A percentile compares a stretch with the other conserved stretches of the same genome.
Evolutionary conservation across 1,139 yeast species (phyloP).

Genomic region (Taphrina deformans): DNA sequence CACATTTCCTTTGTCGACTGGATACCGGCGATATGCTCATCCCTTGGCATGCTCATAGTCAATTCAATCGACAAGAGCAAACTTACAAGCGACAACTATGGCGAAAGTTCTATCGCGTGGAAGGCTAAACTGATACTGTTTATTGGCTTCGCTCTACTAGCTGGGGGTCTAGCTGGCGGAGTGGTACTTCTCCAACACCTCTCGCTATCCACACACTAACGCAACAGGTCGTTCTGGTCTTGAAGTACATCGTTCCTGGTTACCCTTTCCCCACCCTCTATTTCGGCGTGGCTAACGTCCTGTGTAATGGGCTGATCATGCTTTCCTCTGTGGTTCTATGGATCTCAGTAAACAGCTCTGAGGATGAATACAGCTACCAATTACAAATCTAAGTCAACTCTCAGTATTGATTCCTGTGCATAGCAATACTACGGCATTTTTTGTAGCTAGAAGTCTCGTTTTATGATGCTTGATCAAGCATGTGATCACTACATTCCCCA

Average conservation of each 20-base stretch:
- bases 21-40: conserved; percentile 88
- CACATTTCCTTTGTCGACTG: conserved; percentile 92
- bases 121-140: conserved; percentile 88
- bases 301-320: conserved; percentile 77
- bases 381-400: conserved; percentile 11
- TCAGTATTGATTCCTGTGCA: not conserved
- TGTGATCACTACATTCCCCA: not conserved
- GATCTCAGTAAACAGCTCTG: conserved; percentile 32
- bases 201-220: not conserved
- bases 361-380: conserved; percentile 35
- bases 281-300: conserved; percentile 89
- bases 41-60: conserved; percentile 87
- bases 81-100: conserved; percentile 56
- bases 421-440: not conserved
- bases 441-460: not conserved
- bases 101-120: conserved; percentile 68
- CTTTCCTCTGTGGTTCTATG: conserved; percentile 43
- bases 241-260: conserved; percentile 78
- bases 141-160: conserved; percentile 85
- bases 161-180: conserved; percentile 93
- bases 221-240: conserved; percentile 58
- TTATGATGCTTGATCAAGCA: not conserved
- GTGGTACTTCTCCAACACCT: conserved; percentile 59
- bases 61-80: conserved; percentile 87
- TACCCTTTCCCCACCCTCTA: conserved; percentile 83